These are phyloP conservation scores for Pyrus pyrifolia DNA, from an alignment of 306 rosid species.

Conservation along the genomic window DNA sequence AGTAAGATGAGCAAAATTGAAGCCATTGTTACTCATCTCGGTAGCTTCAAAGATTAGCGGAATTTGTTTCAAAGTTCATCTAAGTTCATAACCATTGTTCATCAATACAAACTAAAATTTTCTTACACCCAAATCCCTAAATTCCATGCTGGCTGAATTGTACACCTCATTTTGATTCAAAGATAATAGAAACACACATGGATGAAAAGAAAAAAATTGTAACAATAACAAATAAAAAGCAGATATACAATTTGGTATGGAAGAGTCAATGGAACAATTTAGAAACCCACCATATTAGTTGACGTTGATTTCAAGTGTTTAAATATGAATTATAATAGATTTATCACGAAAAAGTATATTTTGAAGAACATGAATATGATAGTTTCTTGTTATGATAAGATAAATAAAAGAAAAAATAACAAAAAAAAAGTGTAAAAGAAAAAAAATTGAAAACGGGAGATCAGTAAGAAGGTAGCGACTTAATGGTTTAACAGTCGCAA, in stretches of 20 bases:
- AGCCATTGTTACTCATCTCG: not conserved
- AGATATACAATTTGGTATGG: slow-evolving; percentile 32
- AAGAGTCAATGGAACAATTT: slow-evolving; percentile 28
- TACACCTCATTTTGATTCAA: slow-evolving; percentile 36
- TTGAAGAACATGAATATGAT: too few relatives aligned
- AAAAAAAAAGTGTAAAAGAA: too few relatives aligned
- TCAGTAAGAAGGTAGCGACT: rapidly evolving
- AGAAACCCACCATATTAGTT: slow-evolving; percentile 19
- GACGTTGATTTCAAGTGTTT: slow-evolving; percentile 13
- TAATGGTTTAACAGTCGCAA: too few relatives aligned
- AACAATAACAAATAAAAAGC: slow-evolving; percentile 13
- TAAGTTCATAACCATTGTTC: too few relatives aligned
- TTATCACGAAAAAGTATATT: too few relatives aligned
- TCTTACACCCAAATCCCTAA: too few relatives aligned
- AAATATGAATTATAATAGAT: too few relatives aligned
- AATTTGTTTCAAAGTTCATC: too few relatives aligned
- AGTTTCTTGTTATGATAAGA: too few relatives aligned
- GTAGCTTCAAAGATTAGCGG: not conserved
- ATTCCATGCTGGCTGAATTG: slow-evolving; percentile 30
- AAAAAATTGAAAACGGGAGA: too few relatives aligned
- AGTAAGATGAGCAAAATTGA: not conserved
- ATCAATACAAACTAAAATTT: too few relatives aligned
- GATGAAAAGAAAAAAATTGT: slow-evolving; percentile 12
- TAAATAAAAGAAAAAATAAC: too few relatives aligned
- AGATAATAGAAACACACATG: slow-evolving; percentile 30